phyloP scores from a whole-genome alignment of 371 early-diverging fungal species.

The Thermomucor indicae-seudaticae region DNA sequence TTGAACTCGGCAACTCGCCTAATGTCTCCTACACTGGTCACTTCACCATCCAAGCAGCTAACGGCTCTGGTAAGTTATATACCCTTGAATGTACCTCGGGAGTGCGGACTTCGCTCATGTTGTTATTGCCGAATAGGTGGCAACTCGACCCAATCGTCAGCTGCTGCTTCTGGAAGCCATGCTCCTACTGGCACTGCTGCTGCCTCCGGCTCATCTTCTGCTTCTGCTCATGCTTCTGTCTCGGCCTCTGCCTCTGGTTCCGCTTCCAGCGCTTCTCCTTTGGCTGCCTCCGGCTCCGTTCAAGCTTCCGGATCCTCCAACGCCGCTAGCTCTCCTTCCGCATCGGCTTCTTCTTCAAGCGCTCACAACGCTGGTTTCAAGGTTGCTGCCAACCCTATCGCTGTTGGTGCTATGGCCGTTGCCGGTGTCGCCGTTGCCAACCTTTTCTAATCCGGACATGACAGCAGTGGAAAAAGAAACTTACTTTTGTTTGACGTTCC shows the following conservation, averaged over 20 bases:
- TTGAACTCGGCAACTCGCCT: constrained; percentile 25
- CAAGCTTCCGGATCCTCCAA: neutral
- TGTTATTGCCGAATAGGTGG: too few species aligned
- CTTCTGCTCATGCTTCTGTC: neutral
- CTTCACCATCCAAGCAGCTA: constrained; percentile 18
- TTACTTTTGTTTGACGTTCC: too few species aligned
- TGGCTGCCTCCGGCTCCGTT: too few species aligned
- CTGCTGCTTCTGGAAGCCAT: neutral
- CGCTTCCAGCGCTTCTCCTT: neutral
- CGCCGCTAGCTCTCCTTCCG: too few species aligned
- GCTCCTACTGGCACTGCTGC: neutral
- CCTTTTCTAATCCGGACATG: neutral
- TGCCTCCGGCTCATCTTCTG: neutral
- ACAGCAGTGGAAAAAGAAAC: too few species aligned
- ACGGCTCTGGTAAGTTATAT: constrained; percentile 3
- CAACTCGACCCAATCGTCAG: neutral
- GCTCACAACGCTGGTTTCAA: constrained; percentile 1
- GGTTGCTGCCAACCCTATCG: neutral
- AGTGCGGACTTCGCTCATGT: neutral
- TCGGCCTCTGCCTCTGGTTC: neutral
- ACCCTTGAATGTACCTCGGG: neutral
- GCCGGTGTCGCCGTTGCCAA: neutral
- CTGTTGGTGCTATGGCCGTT: neutral
- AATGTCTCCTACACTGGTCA: constrained; percentile 22
- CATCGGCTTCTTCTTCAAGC: too few species aligned